Conservation (phyloP, 2,329 filamentous ascomycete species). For the Fusarium drepaniforme region DNA sequence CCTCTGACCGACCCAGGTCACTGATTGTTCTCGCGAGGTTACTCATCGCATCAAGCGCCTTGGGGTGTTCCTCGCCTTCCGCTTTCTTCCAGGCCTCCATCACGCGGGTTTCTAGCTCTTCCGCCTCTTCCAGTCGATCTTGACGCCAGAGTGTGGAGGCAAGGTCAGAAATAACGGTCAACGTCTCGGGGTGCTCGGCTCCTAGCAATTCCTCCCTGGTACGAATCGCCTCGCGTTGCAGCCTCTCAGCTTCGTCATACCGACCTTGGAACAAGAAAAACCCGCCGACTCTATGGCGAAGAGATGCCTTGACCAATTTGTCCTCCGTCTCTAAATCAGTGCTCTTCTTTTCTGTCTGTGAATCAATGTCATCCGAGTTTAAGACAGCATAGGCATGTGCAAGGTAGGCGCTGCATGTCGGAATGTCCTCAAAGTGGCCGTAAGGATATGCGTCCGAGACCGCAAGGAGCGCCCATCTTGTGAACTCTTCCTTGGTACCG, state of each 20-base stretch:
- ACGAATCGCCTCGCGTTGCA: background rate
- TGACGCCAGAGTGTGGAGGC: background rate
- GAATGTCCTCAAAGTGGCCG: slow-evolving; percentile 18
- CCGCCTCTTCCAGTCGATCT: slow-evolving; percentile 26
- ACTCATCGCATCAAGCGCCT: background rate
- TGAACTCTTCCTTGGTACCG: slow-evolving; percentile 18
- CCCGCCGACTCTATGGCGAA: slow-evolving; percentile 16
- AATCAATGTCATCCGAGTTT: slow-evolving; percentile 4
- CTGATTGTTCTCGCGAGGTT: background rate
- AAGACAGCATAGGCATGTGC: slow-evolving; percentile 43
- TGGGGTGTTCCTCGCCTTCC: background rate
- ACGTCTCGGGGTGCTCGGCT: background rate
- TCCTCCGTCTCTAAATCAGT: slow-evolving; percentile 4
- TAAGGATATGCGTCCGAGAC: slow-evolving; percentile 40
- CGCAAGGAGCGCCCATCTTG: slow-evolving; percentile 29
- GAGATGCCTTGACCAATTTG: slow-evolving; percentile 8
- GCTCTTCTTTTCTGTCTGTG: background rate
- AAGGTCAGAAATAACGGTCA: background rate
- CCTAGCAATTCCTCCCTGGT: slow-evolving; percentile 3
- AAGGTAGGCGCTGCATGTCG: slow-evolving; percentile 38
- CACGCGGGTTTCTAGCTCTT: background rate
- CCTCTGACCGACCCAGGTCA: slow-evolving; percentile 9
- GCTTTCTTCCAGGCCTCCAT: background rate
- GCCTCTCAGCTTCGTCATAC: slow-evolving; percentile 16
- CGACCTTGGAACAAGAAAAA: background rate